Evolutionary conservation across 495 filamentous ascomycete genomes (phyloP), one percentile per base, ranked within the genome.

Genomic region (Penicillium longicatenatum): DNA sequence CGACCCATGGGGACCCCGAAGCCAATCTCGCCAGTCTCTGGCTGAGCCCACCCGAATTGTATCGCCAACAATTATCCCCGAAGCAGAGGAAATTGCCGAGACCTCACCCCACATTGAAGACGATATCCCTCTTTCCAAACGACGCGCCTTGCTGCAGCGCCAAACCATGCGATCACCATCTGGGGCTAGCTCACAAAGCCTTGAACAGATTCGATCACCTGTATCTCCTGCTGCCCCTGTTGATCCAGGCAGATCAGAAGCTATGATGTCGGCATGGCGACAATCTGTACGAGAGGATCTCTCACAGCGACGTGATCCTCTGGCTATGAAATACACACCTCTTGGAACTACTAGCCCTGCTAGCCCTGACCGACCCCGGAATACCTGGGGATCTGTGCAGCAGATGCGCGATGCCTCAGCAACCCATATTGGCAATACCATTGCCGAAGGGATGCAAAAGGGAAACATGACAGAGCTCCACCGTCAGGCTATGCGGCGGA

Each of bases 381-480:
- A 49, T 49, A 26, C 57, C 0, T 68, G 70, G 48, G 57, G 63
- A 26, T 74, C 68, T 31, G 61, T 63, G 12, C 65, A 73, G 55
- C 57, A 64, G 51, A 69, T 66, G 61, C 69, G 67, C 6, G 71
- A 71, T 20, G 65, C 57, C 41, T 75, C 59, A 19, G 31, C 74
- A 58, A 42, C 49, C 67, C 79, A 69, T 64, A 75, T 66, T 66
- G 69, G 55, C 62, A 81, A 78, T 44, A 77, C 79, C 49, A 83
- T 89, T 57, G 89, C 91, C 50, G 82, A 86, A 61, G 80, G 85
- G 54, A 94, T 95, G 91, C 79, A 90, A 45, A 85, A 84, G 10
- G 85, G 87, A 0, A 84, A 86, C 59, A 85, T 96, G 80, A 75
- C 87, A 35, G 89, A 90, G 43, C 77, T 87, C 41, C 93, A 98